These are phyloP conservation scores for Dictyostelium citrinum DNA, from an alignment of 78 protist species.

Conservation along the genomic window DNA sequence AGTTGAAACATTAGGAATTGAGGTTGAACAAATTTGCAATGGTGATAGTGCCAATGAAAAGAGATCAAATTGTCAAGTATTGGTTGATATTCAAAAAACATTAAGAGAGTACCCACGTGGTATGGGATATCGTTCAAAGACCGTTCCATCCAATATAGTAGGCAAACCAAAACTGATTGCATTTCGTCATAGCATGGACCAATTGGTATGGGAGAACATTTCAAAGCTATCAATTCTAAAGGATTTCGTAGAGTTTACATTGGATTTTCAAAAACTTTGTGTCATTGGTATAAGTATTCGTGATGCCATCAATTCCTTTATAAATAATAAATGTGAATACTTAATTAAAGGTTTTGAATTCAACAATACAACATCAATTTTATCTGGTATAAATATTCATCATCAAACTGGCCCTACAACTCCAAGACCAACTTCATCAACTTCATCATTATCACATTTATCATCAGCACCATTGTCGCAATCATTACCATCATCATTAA, in stretches of 20 bases:
- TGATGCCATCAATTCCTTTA: conserved; percentile 49
- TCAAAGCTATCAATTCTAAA: conserved; percentile 62
- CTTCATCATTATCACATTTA: background rate
- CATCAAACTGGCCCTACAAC: background rate
- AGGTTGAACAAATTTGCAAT: conserved; percentile 21
- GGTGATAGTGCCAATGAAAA: conserved; percentile 47
- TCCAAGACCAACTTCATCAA: background rate
- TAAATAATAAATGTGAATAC: conserved; percentile 28
- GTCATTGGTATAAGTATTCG: conserved; percentile 64
- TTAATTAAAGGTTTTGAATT: background rate
- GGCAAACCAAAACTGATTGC: conserved; percentile 36
- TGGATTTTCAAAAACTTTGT: conserved; percentile 46
- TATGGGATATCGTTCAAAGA: conserved; percentile 56
- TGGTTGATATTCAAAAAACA: conserved; percentile 53
- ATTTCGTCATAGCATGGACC: conserved; percentile 62
- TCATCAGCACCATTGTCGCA: background rate
- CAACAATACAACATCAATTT: background rate
- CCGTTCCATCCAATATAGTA: conserved; percentile 25
- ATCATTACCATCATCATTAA: too few relatives aligned
- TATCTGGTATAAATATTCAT: background rate
- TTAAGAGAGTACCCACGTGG: conserved; percentile 68
- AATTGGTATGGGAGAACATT: conserved; percentile 58
- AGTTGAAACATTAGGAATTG: conserved; percentile 21
- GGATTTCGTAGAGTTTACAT: conserved; percentile 59
- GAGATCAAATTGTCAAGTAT: conserved; percentile 36